phyloP scores from a whole-genome alignment of 2,329 filamentous ascomycete species.

The Aaosphaeria pasadenensis region DNA sequence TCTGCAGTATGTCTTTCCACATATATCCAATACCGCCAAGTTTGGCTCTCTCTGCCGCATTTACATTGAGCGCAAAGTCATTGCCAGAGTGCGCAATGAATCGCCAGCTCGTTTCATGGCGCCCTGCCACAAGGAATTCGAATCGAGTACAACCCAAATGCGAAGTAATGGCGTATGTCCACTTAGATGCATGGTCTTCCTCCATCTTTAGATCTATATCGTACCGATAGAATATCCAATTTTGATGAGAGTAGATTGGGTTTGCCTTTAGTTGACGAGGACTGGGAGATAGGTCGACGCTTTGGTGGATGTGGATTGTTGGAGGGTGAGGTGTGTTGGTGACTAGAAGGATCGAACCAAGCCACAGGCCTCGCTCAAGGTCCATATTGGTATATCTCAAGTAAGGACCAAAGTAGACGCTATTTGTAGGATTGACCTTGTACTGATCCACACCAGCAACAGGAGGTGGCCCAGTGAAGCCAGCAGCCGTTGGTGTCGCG shows the following conservation, averaged over 20 bases:
- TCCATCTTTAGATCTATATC: constrained; percentile 88
- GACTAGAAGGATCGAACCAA: constrained; percentile 89
- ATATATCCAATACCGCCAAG: constrained; percentile 89
- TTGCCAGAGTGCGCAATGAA: constrained; percentile 96
- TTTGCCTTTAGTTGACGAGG: constrained; percentile 80
- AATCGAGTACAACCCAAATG: constrained; percentile 97
- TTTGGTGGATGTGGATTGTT: constrained; percentile 93
- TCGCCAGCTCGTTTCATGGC: constrained; percentile 87
- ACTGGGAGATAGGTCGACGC: constrained; percentile 86
- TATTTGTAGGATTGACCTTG: constrained; percentile 88
- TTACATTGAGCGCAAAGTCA: constrained; percentile 87
- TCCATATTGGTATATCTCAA: constrained; percentile 97
- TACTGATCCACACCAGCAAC: constrained; percentile 90
- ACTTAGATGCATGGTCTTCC: constrained; percentile 72
- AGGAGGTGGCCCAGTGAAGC: constrained; percentile 85
- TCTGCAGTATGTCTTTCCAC: constrained; percentile 99
- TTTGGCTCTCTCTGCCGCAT: constrained; percentile 77
- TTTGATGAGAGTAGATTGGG: constrained; percentile 82
- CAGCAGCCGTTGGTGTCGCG: constrained; percentile 71
- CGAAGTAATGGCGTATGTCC: constrained; percentile 98
- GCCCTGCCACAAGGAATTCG: constrained; percentile 91
- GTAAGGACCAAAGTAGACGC: constrained; percentile 97
- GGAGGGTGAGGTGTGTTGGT: constrained; percentile 90
- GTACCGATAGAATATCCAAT: constrained; percentile 96
- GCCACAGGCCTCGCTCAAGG: constrained; percentile 82